Base-by-base conservation (phyloP, 345 rosid genomes). In the Hevea brasiliensis region DNA sequence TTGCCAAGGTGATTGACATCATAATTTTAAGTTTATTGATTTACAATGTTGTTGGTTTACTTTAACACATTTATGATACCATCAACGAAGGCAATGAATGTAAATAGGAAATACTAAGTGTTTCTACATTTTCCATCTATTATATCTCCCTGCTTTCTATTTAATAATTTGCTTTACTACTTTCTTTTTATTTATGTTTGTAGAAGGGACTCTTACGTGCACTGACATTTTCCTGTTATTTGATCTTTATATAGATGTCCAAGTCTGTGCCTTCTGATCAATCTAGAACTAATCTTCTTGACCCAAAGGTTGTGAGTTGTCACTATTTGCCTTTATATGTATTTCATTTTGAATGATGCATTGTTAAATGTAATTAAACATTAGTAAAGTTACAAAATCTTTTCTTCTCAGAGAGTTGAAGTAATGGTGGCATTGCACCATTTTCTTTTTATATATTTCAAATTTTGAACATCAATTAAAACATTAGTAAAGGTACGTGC, bases 221-320 rank as follows among this genome's bases (percentile, higher is more conserved):
- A 6, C 68, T 79, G 71, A 74, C 61, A 65, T 10, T 56, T 68
- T 73, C 61, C 3, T 74, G 61, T 60, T 63, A 37, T 79, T 72
- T 50, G 77, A 87, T 82, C 67, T 74, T 84, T 50, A 29, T 67
- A 59, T 81, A 94, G 98, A 94, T 92, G 98, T 94, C 96, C 44
- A 94, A 94, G 85, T 94, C 98, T 80, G 91, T 92, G 69, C 88
- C 92, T 72, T 90, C 96, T 58, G 98, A 94, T 79, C 96, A 86
- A 85, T 92, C 98, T 48, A 82, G 96, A 74, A 92, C 92, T 84
- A 92, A 94, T 85, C 96, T 94, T 74, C 97, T 94, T 53, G 98
- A 94, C 86, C 79, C 96, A 48, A 94, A 90, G 82, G 94, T 90
- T 81, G 97, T 94, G 81, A 88, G 98, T 79, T 62, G 59, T 68